Evolutionary conservation across 1,284 basidiomycete species (phyloP).

Genomic region (Melampsora americana): DNA sequence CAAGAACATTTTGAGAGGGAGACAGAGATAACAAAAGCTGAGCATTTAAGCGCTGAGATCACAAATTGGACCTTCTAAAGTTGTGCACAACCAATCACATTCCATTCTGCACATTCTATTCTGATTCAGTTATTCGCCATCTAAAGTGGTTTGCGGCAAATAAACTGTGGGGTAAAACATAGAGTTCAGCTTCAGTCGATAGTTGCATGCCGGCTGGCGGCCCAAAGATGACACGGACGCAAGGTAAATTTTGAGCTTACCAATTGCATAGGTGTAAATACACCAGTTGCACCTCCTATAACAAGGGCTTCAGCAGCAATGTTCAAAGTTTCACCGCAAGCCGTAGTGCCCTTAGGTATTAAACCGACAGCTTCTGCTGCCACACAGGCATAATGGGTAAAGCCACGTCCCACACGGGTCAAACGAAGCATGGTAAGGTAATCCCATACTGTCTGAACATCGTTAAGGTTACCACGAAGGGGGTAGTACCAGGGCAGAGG

Average conservation of each 20-base stretch:
- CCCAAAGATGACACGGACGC: too few species aligned
- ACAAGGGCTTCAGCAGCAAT: constrained; percentile 78
- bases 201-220: background rate
- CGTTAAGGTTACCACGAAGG: constrained; percentile 83
- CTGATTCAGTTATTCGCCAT: too few species aligned
- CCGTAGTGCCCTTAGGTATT: constrained; percentile 86
- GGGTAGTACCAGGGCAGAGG: constrained; percentile 88
- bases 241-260: constrained; percentile 4
- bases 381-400: constrained; percentile 78
- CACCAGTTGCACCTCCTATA: constrained; percentile 67
- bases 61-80: too few species aligned
- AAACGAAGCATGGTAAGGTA: constrained; percentile 62
- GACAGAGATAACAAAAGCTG: too few species aligned
- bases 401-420: constrained; percentile 77
- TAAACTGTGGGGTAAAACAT: background rate
- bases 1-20: too few species aligned
- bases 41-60: too few species aligned
- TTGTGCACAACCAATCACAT: too few species aligned
- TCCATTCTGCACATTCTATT: too few species aligned
- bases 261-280: constrained; percentile 44
- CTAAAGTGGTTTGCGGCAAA: constrained; percentile 1
- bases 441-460: constrained; percentile 93
- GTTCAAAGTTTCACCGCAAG: constrained; percentile 85
- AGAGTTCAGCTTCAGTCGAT: background rate
- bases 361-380: constrained; percentile 73